Conservation (phyloP, 2,329 filamentous ascomycete species). For the Neofusicoccum sp. region DNA sequence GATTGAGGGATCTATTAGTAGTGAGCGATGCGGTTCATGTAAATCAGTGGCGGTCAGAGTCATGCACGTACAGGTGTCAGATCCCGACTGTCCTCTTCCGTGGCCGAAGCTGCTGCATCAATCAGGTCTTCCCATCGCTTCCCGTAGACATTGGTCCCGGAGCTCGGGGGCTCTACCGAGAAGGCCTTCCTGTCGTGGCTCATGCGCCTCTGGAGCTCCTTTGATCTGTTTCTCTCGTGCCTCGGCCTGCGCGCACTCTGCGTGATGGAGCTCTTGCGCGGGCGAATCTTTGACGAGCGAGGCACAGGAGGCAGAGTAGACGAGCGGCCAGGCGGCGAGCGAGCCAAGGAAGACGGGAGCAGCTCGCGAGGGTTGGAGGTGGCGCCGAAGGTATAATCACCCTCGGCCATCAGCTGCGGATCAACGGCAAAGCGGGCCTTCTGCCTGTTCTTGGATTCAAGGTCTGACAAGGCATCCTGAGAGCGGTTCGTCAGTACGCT, state of each 20-base stretch:
- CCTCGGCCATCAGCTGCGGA: constrained; percentile 20
- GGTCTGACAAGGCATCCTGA: constrained; percentile 39
- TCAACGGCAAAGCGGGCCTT: constrained; percentile 40
- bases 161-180: constrained; percentile 78
- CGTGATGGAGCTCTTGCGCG: constrained; percentile 82
- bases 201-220: constrained; percentile 69
- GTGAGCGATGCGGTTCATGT: constrained; percentile 1
- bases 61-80: constrained; percentile 70
- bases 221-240: constrained; percentile 79
- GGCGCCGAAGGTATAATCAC: constrained; percentile 6
- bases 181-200: constrained; percentile 77
- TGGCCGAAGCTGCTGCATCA: constrained; percentile 88
- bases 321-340: constrained; percentile 81
- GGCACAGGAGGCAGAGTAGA: constrained; percentile 85
- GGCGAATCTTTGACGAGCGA: constrained; percentile 67
- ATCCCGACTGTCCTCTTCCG: constrained; percentile 85
- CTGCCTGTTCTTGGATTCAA: constrained; percentile 37
- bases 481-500: constrained; percentile 3
- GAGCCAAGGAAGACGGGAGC: constrained; percentile 76
- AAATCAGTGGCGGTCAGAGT: constrained; percentile 9
- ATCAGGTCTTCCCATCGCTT: constrained; percentile 97
- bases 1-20: constrained; percentile 45
- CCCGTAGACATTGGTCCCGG: constrained; percentile 64
- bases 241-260: constrained; percentile 73
- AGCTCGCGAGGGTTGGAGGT: constrained; percentile 68